Conservation (phyloP, 148 eudicot species). For the Fallopia convolvulus region DNA sequence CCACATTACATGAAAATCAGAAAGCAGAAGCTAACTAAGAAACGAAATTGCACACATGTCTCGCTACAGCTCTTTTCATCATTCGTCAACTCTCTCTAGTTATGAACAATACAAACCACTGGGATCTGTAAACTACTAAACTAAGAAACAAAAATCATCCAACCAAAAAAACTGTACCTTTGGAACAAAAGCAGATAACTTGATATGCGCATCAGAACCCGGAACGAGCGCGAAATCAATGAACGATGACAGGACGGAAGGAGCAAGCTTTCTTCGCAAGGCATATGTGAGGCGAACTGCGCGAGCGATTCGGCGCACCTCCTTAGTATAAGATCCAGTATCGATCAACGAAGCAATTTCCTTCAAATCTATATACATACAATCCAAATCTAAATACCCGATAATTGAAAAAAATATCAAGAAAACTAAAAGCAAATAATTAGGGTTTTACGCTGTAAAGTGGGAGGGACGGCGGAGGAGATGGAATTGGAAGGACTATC, state of each 20-base stretch:
- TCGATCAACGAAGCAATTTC: constrained; percentile 70
- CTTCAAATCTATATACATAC: constrained; percentile 53
- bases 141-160: not conserved
- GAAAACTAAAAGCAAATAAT: not conserved
- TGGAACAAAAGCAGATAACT: constrained; percentile 58
- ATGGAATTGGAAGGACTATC: constrained; percentile 57
- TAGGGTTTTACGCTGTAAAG: constrained; percentile 45
- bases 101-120: not conserved
- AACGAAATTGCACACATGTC: not conserved
- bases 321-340: constrained; percentile 66
- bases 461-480: constrained; percentile 41
- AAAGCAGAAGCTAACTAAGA: not conserved
- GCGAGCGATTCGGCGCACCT: constrained; percentile 58
- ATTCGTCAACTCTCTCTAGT: not conserved
- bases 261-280: constrained; percentile 57
- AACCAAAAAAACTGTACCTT: constrained; percentile 38
- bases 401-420: constrained; percentile 1
- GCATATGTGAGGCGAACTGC: constrained; percentile 68
- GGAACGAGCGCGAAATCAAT: constrained; percentile 58
- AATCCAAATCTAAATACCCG: constrained; percentile 14
- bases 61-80: not conserved
- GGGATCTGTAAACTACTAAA: not conserved
- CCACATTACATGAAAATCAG: not conserved
- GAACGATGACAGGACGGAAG: constrained; percentile 48
- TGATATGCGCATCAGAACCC: constrained; percentile 64